Base-by-base conservation (phyloP, 148 eudicot species). In the Gaultheria prostrata region DNA sequence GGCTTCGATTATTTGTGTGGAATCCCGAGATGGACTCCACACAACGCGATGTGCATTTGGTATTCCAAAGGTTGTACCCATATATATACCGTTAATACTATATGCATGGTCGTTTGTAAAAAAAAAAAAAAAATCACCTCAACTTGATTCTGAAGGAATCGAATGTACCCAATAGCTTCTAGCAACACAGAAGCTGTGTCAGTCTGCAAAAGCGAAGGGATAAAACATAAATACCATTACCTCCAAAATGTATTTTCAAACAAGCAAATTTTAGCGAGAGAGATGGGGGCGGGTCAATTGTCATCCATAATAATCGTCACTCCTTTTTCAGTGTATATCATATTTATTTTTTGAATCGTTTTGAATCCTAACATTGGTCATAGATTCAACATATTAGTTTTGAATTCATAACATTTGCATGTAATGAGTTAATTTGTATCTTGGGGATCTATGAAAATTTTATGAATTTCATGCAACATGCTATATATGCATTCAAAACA, bases 181-280 rank as follows among this genome's bases (percentile, higher is more conserved):
- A 93, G 87, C 92, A 95, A 86, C 53, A 95, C 98, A 79, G 98
- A 95, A 76, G 98, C 98, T 79, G 98, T 95, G 94, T 95, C 98
- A 90, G 98, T 95, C 98, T 95, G 97, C 89, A 87, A 81, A 90
- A 91, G 33, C 84, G 65, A 76, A 39, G 28, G 46, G 77, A 3
- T 49, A 32, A 54, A 72, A 15, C 3, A 74, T 1, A 53, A 63
- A 43, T 67, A 67, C 56, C 78, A 79, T 73, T 28, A 32, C 49
- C 32, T 79, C 78, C 82, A 84, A 86, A 67, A 4, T 39, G 43
- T 39, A 39, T 3, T 39, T 39, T 39, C 4, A 39, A 39, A 56
- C n/a, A 18, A 56, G 61, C 8, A 56, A 20, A 56, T 17, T 56
- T 56, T 2, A 56, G 21, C 17, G 57, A 17, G 6, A 56, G 61